Conservation (phyloP, 2,329 filamentous ascomycete genomes). For the Onygenales sp. region DNA sequence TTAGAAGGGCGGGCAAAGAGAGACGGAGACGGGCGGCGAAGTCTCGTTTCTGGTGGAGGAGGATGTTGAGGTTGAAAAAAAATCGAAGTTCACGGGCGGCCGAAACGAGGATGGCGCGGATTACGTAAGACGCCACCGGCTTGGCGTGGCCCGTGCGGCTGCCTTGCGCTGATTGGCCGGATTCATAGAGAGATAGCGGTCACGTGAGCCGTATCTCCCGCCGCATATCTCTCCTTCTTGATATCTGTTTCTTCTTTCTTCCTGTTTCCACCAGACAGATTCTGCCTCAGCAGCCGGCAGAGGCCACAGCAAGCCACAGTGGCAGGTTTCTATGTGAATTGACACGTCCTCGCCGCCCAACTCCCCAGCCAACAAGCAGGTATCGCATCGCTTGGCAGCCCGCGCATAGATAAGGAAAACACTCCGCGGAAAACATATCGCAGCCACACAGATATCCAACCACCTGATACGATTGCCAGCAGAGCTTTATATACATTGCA, state of each 20-base stretch:
- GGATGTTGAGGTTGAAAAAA: not conserved
- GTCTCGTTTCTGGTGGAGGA: not conserved
- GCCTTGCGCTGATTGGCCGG: constrained; percentile 10
- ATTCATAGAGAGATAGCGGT: not conserved
- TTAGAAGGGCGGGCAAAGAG: constrained; percentile 5
- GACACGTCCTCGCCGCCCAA: too few relatives aligned
- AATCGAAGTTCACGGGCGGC: not conserved
- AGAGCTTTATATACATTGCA: not conserved
- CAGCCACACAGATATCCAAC: not conserved
- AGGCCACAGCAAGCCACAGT: too few relatives aligned
- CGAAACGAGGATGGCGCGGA: not conserved
- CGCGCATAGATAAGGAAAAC: not conserved
- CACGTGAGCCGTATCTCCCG: constrained; percentile 11
- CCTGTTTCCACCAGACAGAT: too few relatives aligned
- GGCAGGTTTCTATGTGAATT: too few relatives aligned
- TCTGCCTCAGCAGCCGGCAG: too few relatives aligned
- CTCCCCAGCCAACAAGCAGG: too few relatives aligned
- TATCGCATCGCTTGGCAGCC: too few relatives aligned
- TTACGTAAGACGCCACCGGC: not conserved
- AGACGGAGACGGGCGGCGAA: constrained; percentile 7
- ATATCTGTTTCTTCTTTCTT: too few relatives aligned
- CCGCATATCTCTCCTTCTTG: too few relatives aligned
- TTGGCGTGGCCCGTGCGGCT: not conserved
- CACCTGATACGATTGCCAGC: not conserved
- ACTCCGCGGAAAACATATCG: not conserved